Conservation (phyloP, 345 rosid genomes). For the Populus pruinosa region DNA sequence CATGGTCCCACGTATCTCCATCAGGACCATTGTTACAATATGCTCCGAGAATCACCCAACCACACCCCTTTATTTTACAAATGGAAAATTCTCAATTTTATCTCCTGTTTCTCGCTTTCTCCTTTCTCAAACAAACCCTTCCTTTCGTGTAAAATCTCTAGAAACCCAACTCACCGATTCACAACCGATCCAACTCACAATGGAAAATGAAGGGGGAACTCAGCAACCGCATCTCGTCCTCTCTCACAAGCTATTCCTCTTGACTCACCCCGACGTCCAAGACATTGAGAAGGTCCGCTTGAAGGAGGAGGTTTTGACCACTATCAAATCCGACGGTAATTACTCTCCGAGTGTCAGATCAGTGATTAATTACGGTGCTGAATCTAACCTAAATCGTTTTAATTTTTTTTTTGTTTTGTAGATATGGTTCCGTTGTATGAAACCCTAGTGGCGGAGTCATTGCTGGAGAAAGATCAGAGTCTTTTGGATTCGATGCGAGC, state of each 20-base stretch:
- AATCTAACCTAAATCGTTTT: not conserved
- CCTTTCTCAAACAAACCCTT: conserved; percentile 23
- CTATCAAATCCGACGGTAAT: conserved; percentile 70
- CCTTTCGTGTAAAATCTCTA: not conserved
- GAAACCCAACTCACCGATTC: conserved; percentile 12
- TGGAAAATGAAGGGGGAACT: conserved; percentile 80
- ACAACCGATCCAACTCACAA: conserved; percentile 24
- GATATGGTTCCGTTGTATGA: conserved; percentile 88
- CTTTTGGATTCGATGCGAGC: conserved; percentile 61
- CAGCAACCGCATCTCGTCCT: conserved; percentile 87
- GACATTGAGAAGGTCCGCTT: conserved; percentile 94
- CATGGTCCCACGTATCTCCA: not conserved
- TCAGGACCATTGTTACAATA: not conserved
- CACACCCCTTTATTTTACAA: not conserved
- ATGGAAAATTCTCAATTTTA: not conserved
- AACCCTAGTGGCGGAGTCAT: conserved; percentile 62
- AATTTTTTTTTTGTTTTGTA: conserved; percentile 17
- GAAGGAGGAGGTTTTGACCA: conserved; percentile 72
- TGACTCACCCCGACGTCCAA: conserved; percentile 67
- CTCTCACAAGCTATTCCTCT: conserved; percentile 75
- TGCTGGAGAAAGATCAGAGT: conserved; percentile 68
- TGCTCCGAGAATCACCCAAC: not conserved
- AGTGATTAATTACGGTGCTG: not conserved
- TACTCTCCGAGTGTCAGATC: not conserved
- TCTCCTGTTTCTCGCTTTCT: not conserved